Base-by-base conservation (phyloP, 257 asterid genomes). In the Solanum bulbocastanum region DNA sequence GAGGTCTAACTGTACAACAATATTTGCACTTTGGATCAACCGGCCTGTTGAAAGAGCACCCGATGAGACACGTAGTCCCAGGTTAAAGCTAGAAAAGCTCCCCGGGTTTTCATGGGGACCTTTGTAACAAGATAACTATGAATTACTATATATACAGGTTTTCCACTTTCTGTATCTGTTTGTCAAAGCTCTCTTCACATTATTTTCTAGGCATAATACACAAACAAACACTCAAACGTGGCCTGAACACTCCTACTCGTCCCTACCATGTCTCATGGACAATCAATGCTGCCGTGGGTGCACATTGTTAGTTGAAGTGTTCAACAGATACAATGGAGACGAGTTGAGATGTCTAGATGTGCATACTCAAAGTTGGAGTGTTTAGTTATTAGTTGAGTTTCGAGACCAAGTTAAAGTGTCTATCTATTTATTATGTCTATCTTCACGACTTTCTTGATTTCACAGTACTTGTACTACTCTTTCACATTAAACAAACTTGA, bases 11-110 rank as follows among this genome's bases (percentile, higher is more conserved):
- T 73, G n/a, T 79, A 79, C 65, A 42, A 10, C 25, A 79, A 18
- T 79, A 79, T 81, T 81, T 46, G 40, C 40, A 46, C 27, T 18
- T n/a, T 76, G 35, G 56, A 39, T 23, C 83, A 39, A 23, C 35
- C 6, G 83, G 58, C 58, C 35, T 39, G 7, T 76, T 76, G 83
- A 16, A 75, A 37, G 58, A 39, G 83, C 18, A 76, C 58, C 83
- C 58, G 58, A 12, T 76, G 10, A 39, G 83, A n/a, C 35, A 39
- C 23, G 83, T 76, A 39, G 68, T 81, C 42, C 42, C 25, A 81
- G 84, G 68, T 81, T 81, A 81, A 68, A 81, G 68, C 85, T 81
- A 81, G 68, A 81, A 81, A 81, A 81, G 11, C 85, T 81, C 68
- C 85, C 85, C 68, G 5, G 27, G 42, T 81, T 46, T 81, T 81